Evolutionary conservation across 495 filamentous ascomycete genomes (phyloP).

Genomic region (Aspergillus diversus): DNA sequence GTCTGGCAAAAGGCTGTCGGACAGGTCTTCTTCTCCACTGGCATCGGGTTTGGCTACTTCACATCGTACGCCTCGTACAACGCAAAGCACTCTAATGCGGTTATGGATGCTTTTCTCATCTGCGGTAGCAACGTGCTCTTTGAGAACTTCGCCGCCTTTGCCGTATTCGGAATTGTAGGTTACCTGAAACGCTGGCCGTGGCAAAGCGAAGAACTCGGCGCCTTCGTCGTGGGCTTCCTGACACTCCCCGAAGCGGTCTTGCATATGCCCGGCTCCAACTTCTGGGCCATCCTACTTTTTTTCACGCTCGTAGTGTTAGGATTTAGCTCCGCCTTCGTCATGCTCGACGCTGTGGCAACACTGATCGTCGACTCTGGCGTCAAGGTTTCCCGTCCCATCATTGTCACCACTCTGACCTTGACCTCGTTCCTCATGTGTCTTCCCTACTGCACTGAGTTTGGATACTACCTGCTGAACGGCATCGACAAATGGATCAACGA

Average conservation of each 20-base stretch:
- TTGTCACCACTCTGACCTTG: constrained; percentile 29
- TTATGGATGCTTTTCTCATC: constrained; percentile 44
- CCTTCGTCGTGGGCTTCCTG: constrained; percentile 43
- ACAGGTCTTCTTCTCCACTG: constrained; percentile 34
- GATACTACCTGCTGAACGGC: constrained; percentile 30
- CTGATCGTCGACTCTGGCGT: constrained; percentile 28
- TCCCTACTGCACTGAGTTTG: constrained; percentile 33
- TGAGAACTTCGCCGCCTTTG: constrained; percentile 46
- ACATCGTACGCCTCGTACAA: constrained; percentile 35
- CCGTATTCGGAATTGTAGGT: constrained; percentile 46
- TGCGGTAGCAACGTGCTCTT: constrained; percentile 42
- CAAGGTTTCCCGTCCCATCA: constrained; percentile 28
- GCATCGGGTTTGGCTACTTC: constrained; percentile 34
- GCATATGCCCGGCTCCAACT: constrained; percentile 45
- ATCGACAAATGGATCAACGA: constrained; percentile 36
- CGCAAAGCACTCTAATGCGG: constrained; percentile 38
- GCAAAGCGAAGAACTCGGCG: constrained; percentile 35
- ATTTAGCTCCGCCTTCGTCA: constrained; percentile 33
- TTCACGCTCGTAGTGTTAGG: constrained; percentile 38
- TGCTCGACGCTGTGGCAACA: constrained; percentile 32
- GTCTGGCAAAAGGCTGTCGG: constrained; percentile 36
- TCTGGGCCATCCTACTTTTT: constrained; percentile 43
- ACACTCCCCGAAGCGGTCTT: constrained; percentile 42
- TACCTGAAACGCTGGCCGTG: constrained; percentile 37
- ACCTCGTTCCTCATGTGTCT: constrained; percentile 33